Evolutionary conservation across 2,329 filamentous ascomycete species (phyloP), one percentile per base, ranked within the genome.

Genomic region (Dactylellina drechsleri): DNA sequence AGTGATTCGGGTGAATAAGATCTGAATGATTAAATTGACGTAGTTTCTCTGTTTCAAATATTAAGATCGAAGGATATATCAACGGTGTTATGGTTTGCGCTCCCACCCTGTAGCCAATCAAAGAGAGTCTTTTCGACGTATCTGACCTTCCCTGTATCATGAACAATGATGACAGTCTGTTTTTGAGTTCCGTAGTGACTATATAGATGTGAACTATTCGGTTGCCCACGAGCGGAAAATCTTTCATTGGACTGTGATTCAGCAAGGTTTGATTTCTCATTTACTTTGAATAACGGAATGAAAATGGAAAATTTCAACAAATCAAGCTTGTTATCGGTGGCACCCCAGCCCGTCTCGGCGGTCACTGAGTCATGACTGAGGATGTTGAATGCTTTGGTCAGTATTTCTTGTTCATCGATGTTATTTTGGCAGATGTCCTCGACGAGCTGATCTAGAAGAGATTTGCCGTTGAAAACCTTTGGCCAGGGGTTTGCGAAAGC

Each of bases 281-380:
- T 28, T 10, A 50, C 58, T 15, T 67, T 86, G n/a, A 90, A 84
- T 0, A 84, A 81, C 0, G 87, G 87, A 58, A 90, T 85, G 77
- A 88, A 90, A 61, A 90, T 86, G 13, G 85, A 88, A 41, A 88
- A 81, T 77, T 87, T 85, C 54, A 90, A 83, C 52, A 85, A 80
- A 43, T 82, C 82, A 77, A 88, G 84, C 72, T 85, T 85, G n/a
- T 87, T 83, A 41, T 87, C 83, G 40, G 87, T 84, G n/a, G 83
- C 83, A 71, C 83, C 57, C 18, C 78, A 78, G 10, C 78, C 75
- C 10, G 41, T 15, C 16, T 68, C 53, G 6, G 79, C 76, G 0
- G 86, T 87, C 43, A 90, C 82, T 0, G 85, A 87, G 78, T 90
- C 84, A 16, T 83, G 83, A 78, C 88, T 85, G 20, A 90, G 83